Evolutionary conservation across 2,329 filamentous ascomycete genomes (phyloP), one percentile per base, ranked within the genome.

Genomic region (Cephalotrichum gorgonifer): DNA sequence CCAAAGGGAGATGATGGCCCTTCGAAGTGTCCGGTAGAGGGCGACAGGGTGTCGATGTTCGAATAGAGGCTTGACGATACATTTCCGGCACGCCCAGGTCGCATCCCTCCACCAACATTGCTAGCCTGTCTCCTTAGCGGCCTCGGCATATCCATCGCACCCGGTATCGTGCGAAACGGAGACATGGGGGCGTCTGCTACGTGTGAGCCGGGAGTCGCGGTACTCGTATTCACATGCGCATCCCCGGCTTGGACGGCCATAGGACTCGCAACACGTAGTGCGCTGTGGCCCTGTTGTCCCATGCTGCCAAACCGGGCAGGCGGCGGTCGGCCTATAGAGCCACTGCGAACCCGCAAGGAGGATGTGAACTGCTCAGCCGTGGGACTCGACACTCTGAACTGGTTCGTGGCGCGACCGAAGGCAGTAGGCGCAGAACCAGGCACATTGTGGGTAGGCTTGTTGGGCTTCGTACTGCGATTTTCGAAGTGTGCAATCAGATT

Each of bases 401-500:
- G 30, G 33, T 28, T 52, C 33, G n/a, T 49, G 38, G 47, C 43
- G 35, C 42, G 49, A 39, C 28, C 48, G 15, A 31, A 54, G 23
- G 43, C 42, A n/a, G 17, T 49, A 23, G 5, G 45, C 22, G 22
- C 27, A 41, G 11, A 41, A 50, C 30, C 49, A 47, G 20, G 49
- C 22, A 14, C 35, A 39, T 44, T 47, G 43, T 38, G 44, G 43
- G 38, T 28, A 39, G 35, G 39, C 30, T 35, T 51, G 33, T 22
- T 46, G 12, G 50, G 47, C 48, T 49, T 52, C 35, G 15, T 44
- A 23, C 43, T 47, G 22, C 39, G 17, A 22, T 49, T 53, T 25
- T 53, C 51, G 17, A 53, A 53, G 39, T 49, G 51, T 12, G 51
- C 51, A 31, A 53, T 53, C 20, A 53, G 47, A 22, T 53, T 53